phyloP scores from a whole-genome alignment of 768 basidiomycete species.

The Phlebiopsis flavidoalba region DNA sequence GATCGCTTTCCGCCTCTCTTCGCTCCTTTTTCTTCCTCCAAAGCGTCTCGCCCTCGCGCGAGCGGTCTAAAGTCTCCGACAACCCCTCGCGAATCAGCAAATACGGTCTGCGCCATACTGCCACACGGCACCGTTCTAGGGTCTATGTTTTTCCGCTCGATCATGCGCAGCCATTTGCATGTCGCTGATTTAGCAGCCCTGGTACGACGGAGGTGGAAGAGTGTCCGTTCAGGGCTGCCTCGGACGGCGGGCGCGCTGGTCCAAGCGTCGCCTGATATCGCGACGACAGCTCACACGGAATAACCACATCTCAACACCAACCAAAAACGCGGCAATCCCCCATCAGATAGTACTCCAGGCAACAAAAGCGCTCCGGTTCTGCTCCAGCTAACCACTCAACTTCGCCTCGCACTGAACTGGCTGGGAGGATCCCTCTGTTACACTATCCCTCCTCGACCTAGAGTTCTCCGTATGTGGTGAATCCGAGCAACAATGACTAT shows the following conservation, averaged over 20 bases:
- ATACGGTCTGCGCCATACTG: background rate
- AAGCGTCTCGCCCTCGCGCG: background rate
- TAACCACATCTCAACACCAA: constrained; percentile 79
- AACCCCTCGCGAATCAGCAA: background rate
- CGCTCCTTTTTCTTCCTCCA: background rate
- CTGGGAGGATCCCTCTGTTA: constrained; percentile 75
- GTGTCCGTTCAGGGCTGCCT: too few species aligned
- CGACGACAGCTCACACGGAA: constrained; percentile 53
- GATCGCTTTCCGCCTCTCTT: background rate
- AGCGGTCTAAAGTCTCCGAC: background rate
- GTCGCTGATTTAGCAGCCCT: constrained; percentile 43
- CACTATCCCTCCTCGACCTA: constrained; percentile 80
- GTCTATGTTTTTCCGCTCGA: background rate
- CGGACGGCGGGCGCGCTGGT: constrained; percentile 33
- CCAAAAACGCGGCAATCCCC: constrained; percentile 61
- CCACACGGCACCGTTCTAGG: background rate
- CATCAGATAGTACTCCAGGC: constrained; percentile 62
- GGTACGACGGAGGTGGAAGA: too few species aligned
- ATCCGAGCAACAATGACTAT: constrained; percentile 88
- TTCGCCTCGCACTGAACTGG: constrained; percentile 87
- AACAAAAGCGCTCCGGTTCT: too few species aligned
- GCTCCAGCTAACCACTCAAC: constrained; percentile 67
- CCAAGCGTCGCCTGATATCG: constrained; percentile 62
- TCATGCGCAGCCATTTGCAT: too few species aligned
- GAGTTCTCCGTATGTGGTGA: constrained; percentile 94